Conservation (phyloP, 768 basidiomycete genomes). For the Cyclocybe cylindracea region DNA sequence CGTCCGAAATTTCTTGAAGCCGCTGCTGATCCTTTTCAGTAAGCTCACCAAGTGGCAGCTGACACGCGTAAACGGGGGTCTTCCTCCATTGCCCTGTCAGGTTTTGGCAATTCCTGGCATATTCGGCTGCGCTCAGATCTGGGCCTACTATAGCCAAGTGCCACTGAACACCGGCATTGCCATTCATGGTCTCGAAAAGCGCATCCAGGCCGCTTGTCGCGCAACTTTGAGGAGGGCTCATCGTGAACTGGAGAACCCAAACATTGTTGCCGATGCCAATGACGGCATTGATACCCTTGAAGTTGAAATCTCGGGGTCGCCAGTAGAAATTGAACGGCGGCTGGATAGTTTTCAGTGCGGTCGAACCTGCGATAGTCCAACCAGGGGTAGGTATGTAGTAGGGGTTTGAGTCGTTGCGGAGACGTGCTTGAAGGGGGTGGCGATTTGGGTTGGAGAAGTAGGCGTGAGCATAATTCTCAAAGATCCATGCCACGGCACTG, state of each 20-base stretch:
- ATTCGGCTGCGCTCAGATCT: slow-evolving; percentile 1
- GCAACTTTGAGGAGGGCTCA: not conserved
- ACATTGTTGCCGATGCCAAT: slow-evolving; percentile 1
- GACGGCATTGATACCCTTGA: slow-evolving; percentile 6
- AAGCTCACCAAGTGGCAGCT: not conserved
- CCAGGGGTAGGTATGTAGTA: slow-evolving; percentile 5
- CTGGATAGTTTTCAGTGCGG: slow-evolving; percentile 4
- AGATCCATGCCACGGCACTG: slow-evolving; percentile 5
- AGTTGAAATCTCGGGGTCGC: slow-evolving; percentile 7
- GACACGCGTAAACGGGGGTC: not conserved
- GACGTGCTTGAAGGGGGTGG: not conserved
- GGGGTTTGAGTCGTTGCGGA: not conserved
- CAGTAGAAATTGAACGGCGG: not conserved
- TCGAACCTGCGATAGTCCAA: not conserved
- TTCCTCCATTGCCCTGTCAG: not conserved
- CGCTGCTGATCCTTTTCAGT: not conserved
- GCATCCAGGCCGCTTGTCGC: slow-evolving; percentile 1
- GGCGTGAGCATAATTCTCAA: slow-evolving; percentile 10
- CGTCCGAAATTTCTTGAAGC: not conserved
- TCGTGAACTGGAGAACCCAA: slow-evolving; percentile 5
- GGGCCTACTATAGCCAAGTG: slow-evolving; percentile 6
- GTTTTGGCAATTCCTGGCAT: slow-evolving; percentile 1
- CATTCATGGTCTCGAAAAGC: slow-evolving; percentile 5
- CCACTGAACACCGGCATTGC: slow-evolving; percentile 2
- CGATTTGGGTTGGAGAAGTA: slow-evolving; percentile 4